Conservation (phyloP, 108 stramenopile species). For the Nitzschia inconspicua region DNA sequence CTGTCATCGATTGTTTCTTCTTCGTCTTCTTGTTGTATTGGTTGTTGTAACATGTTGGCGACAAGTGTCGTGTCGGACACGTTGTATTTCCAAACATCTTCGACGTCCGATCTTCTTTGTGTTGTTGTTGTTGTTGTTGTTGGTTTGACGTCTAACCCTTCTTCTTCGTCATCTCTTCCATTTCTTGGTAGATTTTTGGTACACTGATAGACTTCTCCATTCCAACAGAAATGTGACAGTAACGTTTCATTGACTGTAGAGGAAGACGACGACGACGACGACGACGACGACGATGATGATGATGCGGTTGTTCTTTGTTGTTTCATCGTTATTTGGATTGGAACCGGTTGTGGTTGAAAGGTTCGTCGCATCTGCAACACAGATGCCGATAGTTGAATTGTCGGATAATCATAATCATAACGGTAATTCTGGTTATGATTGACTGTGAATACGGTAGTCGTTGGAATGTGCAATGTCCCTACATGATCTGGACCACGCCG, state of each 20-base stretch:
- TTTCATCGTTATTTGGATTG: no score
- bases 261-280: no score
- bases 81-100: constrained; percentile 1
- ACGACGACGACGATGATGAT: no score
- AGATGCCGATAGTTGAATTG: constrained; percentile 43
- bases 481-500: no score
- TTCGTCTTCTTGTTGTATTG: neutral
- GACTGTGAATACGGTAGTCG: no score
- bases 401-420: no score
- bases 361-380: constrained; percentile 64
- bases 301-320: no score
- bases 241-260: neutral
- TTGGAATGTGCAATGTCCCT: no score
- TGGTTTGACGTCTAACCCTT: neutral
- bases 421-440: no score
- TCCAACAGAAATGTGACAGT: constrained; percentile 65
- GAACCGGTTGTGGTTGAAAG: constrained; percentile 50
- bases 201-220: constrained; percentile 85
- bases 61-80: constrained; percentile 28
- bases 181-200: no score
- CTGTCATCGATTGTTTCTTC: neutral
- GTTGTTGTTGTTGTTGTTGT: neutral
- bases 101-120: neutral
- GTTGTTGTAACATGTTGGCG: constrained; percentile 8
- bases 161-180: no score